Evolutionary conservation across 371 early-diverging fungal genomes (phyloP), one percentile per base, ranked within the genome.

Genomic region (Saksenaea vasiformis): DNA sequence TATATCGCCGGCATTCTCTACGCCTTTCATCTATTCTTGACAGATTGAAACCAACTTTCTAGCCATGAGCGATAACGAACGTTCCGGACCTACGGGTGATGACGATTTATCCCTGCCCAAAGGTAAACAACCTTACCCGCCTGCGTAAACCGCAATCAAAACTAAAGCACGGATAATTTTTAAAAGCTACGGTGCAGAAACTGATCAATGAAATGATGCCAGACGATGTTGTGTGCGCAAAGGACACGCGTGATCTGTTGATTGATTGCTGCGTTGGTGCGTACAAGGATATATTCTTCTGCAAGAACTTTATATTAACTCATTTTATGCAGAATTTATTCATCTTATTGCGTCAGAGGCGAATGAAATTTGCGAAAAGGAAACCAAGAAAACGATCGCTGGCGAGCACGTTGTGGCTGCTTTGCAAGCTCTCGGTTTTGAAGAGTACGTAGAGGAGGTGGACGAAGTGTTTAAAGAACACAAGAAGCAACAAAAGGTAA

Each of bases 341-440:
- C 97, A 97, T 59, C 77, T 97, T 66, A 79, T 96, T 39, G 94
- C 96, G 19, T 90, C 94, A 2, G 95, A 96, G 67, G 95, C 99
- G 13, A 99, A 99, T 78, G 96, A 96, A 53, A 90, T 93, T 26
- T 99, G 99, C 76, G 99, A 99, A 73, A 95, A 95, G 69, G 97
- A 97, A 62, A 86, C 91, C 17, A 98, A 96, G 74, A 99, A 99
- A 82, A 99, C 99, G 3, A 99, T 99, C 63, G 93, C 94, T 0
- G 95, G 95, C 27, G 98, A 99, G 67, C 99, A 99, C 76, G 93
- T 99, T 5, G 83, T 97, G 36, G 69, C 89, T 5, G 96, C 99
- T 5, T 79, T 99, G 41, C 87, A 92, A 76, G 91, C 88, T 11
- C 86, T 97, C 22, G 99, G 98, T 0, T 99, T 97, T 79, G 97